Conservation (phyloP, 1,139 yeast genomes). For the Nadsonia starkeyi-henricii region DNA sequence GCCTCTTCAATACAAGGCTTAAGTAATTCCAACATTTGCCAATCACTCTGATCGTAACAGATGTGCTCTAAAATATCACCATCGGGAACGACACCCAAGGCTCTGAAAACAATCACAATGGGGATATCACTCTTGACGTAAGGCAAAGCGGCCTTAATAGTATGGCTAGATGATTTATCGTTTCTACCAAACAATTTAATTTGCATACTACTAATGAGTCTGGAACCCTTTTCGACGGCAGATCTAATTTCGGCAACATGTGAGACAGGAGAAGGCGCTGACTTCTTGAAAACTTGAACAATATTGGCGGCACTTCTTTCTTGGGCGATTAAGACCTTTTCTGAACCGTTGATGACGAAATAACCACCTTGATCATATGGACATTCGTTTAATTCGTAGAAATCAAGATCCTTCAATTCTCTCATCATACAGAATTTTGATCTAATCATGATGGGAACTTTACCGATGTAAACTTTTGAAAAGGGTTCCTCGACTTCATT, state of each 20-base stretch:
- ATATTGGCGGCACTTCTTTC: constrained; percentile 97
- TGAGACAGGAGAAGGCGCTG: constrained; percentile 93
- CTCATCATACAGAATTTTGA: constrained; percentile 91
- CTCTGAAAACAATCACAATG: constrained; percentile 91
- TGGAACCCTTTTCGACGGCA: constrained; percentile 92
- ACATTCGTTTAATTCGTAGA: constrained; percentile 91
- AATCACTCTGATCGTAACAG: constrained; percentile 93
- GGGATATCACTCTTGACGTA: constrained; percentile 95
- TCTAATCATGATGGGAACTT: constrained; percentile 94
- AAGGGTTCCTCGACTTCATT: constrained; percentile 48
- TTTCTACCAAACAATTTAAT: constrained; percentile 82
- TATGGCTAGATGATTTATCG: constrained; percentile 36
- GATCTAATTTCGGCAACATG: constrained; percentile 95
- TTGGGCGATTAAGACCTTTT: constrained; percentile 94
- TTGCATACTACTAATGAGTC: constrained; percentile 87
- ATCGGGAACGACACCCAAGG: constrained; percentile 96
- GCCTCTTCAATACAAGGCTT: constrained; percentile 99
- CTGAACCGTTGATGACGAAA: constrained; percentile 95
- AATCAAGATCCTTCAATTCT: constrained; percentile 86
- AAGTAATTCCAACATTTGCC: constrained; percentile 99
- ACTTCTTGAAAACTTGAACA: constrained; percentile 94
- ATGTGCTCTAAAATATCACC: constrained; percentile 97
- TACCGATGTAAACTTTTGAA: constrained; percentile 76
- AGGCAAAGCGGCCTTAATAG: constrained; percentile 91
- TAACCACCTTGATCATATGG: constrained; percentile 99